phyloP scores from a whole-genome alignment of 1,284 basidiomycete genomes.

The Wallemia ichthyophaga region DNA sequence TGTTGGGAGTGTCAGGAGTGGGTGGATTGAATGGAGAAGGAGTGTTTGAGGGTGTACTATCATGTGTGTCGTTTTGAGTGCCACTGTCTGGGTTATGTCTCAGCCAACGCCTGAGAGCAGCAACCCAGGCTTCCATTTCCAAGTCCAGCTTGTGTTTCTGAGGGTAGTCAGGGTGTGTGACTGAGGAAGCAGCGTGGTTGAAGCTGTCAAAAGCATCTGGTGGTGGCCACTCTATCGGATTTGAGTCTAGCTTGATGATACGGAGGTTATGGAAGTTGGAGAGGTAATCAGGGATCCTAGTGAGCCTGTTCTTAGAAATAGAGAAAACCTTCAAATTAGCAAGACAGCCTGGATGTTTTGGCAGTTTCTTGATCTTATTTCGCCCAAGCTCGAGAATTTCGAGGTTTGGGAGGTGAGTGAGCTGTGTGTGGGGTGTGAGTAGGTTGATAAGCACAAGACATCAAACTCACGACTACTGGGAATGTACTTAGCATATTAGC shows the following conservation, averaged over 20 bases:
- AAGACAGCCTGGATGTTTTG: constrained; percentile 47
- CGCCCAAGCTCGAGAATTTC: constrained; percentile 85
- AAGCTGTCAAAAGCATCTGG: constrained; percentile 8
- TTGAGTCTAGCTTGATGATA: constrained; percentile 62
- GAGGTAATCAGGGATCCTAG: constrained; percentile 47
- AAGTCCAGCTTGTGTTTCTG: constrained; percentile 20
- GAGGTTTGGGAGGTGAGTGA: constrained; percentile 53
- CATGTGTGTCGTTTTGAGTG: no score
- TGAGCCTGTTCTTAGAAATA: constrained; percentile 55
- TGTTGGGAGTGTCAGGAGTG: neutral
- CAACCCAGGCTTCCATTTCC: constrained; percentile 39
- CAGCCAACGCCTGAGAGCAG: constrained; percentile 40
- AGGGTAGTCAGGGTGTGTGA: no score
- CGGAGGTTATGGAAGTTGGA: constrained; percentile 38
- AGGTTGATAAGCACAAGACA: neutral
- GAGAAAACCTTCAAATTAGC: constrained; percentile 59
- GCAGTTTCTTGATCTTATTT: constrained; percentile 60
- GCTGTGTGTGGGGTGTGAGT: constrained; percentile 19
- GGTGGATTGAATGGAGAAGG: neutral
- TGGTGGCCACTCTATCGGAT: constrained; percentile 70
- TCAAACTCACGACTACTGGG: constrained; percentile 47
- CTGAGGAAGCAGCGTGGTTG: no score
- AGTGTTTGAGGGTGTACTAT: neutral
- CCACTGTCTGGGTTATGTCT: constrained; percentile 11
- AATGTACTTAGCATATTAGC: constrained; percentile 58